Evolutionary conservation across 192 early-diverging fungal genomes (phyloP).

Genomic region (Coemansia guatemalensis): DNA sequence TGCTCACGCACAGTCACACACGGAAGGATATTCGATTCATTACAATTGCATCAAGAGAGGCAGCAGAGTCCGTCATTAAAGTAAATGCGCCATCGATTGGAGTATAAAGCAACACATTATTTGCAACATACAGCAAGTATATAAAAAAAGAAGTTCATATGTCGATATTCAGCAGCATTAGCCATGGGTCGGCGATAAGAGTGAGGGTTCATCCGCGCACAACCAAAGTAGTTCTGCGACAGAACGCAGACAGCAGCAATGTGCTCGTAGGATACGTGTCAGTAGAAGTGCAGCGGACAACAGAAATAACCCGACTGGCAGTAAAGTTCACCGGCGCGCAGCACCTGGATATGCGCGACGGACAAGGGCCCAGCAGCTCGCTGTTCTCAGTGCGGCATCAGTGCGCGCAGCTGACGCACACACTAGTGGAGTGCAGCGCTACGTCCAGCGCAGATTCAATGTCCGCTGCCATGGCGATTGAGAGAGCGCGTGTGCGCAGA

Average conservation of each 20-base stretch:
- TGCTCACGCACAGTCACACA: not conserved
- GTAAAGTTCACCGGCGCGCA: slow-evolving; percentile 30
- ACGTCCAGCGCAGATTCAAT: slow-evolving; percentile 1
- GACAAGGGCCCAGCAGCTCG: slow-evolving; percentile 34
- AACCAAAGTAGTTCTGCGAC: slow-evolving; percentile 29
- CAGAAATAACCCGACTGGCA: slow-evolving; percentile 11
- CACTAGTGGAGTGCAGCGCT: slow-evolving; percentile 13
- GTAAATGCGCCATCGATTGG: not conserved
- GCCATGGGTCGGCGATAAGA: not conserved
- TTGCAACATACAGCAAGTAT: not conserved
- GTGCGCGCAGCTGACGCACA: slow-evolving; percentile 24
- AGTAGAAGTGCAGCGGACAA: slow-evolving; percentile 11
- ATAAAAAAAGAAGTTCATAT: not conserved
- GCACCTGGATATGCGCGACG: slow-evolving; percentile 32
- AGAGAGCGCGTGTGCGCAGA: slow-evolving; percentile 3
- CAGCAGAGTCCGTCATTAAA: not conserved
- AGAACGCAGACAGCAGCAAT: slow-evolving; percentile 11
- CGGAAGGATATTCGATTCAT: not conserved
- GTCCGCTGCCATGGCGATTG: slow-evolving; percentile 11
- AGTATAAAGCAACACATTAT: not conserved
- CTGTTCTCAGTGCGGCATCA: slow-evolving; percentile 11
- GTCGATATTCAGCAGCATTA: slow-evolving; percentile 5
- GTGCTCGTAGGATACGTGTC: slow-evolving; percentile 32
- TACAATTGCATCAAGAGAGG: not conserved
- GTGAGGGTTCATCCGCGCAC: slow-evolving; percentile 38